These are phyloP conservation scores for Podospora fimiseda DNA, from an alignment of 495 filamentous ascomycete species.

Conservation along the genomic window DNA sequence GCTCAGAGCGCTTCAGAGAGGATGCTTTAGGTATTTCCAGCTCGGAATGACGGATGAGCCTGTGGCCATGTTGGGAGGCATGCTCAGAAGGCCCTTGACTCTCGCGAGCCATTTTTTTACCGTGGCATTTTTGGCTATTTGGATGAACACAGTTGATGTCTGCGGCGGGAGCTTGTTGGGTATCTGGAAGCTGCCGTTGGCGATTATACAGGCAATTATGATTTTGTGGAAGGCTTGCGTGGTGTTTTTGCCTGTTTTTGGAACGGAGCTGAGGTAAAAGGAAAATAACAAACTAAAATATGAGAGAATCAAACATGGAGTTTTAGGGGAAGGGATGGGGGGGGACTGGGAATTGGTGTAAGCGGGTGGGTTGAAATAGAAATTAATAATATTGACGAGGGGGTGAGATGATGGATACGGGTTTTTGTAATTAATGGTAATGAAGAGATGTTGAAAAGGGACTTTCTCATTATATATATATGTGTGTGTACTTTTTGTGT, in stretches of 20 bases:
- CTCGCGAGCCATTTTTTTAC: conserved; percentile 91
- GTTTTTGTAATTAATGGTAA: conserved; percentile 21
- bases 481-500: too few relatives aligned
- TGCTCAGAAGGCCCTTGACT: conserved; percentile 69
- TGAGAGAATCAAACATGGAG: not conserved
- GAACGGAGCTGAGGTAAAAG: conserved; percentile 41
- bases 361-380: not conserved
- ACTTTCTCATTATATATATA: not conserved
- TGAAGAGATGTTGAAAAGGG: conserved; percentile 5
- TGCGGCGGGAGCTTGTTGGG: conserved; percentile 38
- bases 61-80: conserved; percentile 73
- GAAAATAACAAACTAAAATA: not conserved
- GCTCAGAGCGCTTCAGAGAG: conserved; percentile 73
- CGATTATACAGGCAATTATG: conserved; percentile 52
- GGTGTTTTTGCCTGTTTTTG: conserved; percentile 83
- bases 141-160: conserved; percentile 56
- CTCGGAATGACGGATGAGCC: conserved; percentile 71
- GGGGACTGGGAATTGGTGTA: not conserved
- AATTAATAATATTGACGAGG: not conserved
- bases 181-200: conserved; percentile 52
- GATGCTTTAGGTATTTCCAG: conserved; percentile 92
- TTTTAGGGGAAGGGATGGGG: not conserved
- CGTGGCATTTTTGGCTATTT: conserved; percentile 84
- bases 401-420: not conserved
- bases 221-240: conserved; percentile 84